phyloP scores from a whole-genome alignment of 2,329 filamentous ascomycete genomes.

The Botrytis tulipae region DNA sequence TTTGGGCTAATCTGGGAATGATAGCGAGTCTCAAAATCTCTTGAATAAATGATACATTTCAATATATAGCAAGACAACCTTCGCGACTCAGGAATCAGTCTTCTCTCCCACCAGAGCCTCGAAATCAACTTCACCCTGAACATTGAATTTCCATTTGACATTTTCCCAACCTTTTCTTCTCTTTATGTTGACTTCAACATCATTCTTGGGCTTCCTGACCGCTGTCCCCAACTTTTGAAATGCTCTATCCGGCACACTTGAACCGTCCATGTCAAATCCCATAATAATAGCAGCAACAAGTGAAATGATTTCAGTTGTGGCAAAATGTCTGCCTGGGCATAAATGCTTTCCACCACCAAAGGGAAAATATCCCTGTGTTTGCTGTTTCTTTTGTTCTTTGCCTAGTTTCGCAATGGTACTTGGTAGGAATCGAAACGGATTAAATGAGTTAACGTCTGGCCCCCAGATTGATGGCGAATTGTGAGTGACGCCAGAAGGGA shows the following conservation, averaged over 20 bases:
- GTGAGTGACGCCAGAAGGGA: constrained; percentile 47
- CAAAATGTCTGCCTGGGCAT: constrained; percentile 44
- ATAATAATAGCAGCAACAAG: constrained; percentile 39
- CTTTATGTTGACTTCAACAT: constrained; percentile 28
- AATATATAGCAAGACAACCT: background rate
- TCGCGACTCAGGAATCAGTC: background rate
- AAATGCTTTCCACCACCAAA: constrained; percentile 45
- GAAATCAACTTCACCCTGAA: constrained; percentile 21
- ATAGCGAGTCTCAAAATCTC: background rate
- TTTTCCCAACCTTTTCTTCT: constrained; percentile 30
- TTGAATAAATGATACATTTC: background rate
- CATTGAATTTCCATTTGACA: constrained; percentile 33
- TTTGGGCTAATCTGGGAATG: background rate
- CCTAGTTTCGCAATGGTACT: constrained; percentile 24
- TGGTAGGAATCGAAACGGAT: constrained; percentile 44
- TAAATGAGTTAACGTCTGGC: constrained; percentile 43
- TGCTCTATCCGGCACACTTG: constrained; percentile 25
- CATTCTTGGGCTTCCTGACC: constrained; percentile 32
- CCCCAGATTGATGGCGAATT: constrained; percentile 46
- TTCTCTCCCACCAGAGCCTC: constrained; percentile 21
- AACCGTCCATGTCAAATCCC: constrained; percentile 33
- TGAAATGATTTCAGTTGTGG: constrained; percentile 42
- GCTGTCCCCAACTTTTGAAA: constrained; percentile 31
- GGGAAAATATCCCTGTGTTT: constrained; percentile 40
- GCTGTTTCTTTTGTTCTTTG: constrained; percentile 26